phyloP scores from a whole-genome alignment of 805 yeast genomes.

The Metschnikowia corniflorae region DNA sequence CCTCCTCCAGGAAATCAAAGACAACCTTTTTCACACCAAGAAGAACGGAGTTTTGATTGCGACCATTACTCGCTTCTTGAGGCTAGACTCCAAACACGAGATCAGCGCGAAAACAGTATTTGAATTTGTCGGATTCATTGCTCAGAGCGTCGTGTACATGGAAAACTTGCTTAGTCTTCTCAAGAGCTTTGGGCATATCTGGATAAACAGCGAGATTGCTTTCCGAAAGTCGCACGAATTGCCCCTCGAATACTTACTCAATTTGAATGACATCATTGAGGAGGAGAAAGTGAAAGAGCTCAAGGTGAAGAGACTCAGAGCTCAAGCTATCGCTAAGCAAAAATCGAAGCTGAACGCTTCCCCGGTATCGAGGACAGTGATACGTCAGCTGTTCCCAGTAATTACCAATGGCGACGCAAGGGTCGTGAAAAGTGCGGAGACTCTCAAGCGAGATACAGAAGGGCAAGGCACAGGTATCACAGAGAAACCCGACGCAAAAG shows the following conservation, averaged over 20 bases:
- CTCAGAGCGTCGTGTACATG: conserved; percentile 34
- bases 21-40: conserved; percentile 40
- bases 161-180: conserved; percentile 30
- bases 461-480: not conserved
- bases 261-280: conserved; percentile 15
- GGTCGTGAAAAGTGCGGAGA: not conserved
- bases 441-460: not conserved
- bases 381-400: not conserved
- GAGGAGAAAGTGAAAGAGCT: conserved; percentile 7
- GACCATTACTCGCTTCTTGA: conserved; percentile 42
- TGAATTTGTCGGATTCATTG: conserved; percentile 41
- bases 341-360: conserved; percentile 1
- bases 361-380: not conserved
- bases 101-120: conserved; percentile 33
- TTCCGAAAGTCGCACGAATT: conserved; percentile 36
- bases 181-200: conserved; percentile 36
- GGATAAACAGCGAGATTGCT: conserved; percentile 43
- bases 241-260: conserved; percentile 23
- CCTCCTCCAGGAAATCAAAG: conserved; percentile 29
- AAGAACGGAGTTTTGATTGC: conserved; percentile 50
- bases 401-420: not conserved
- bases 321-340: conserved; percentile 3
- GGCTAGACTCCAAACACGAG: conserved; percentile 36
- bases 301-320: conserved; percentile 5
- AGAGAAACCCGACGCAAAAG: not conserved